Evolutionary conservation across 192 early-diverging fungal species (phyloP), one percentile per base, ranked within the genome.

Genomic region (Backusella morwellensis): DNA sequence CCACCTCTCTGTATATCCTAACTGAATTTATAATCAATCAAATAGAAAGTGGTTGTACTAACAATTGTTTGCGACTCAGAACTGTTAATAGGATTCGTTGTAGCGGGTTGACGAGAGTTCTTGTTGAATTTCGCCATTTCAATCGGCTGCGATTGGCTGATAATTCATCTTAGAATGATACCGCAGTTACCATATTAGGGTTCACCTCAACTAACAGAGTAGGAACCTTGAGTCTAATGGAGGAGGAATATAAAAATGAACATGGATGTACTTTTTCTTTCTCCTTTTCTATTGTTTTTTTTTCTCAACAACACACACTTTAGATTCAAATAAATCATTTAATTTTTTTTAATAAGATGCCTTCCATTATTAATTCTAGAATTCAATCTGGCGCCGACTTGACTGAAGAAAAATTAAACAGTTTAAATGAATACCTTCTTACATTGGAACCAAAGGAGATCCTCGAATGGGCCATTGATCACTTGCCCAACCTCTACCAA

Each of bases 401-500:
- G 77, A 87, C 87, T 36, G 82, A 85, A 23, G 87, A 84, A 50
- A 88, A 92, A 78, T 87, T 97, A 80, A 84, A 87, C 72, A 85
- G 87, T 85, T 86, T 95, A 80, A 97, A 97, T 86, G 82, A 87
- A 76, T 85, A 88, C 70, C 91, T 96, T 34, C 81, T 89, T 63
- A 80, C 80, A 67, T 88, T 95, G 76, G 75, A 86, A 34, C 94
- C 96, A 5, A 80, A 91, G 75, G 88, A 96, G 85, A 91, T 97
- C 79, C 85, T 97, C 38, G 89, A 92, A 38, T 98, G 96, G 97
- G 97, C 96, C 44, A 85, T 92, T 42, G 80, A 92, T 70, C 89
- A 92, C 6, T 88, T 98, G 35, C 91, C 91, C 21, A 86, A 87
- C 14, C 87, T 98, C 17, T 96, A 91, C 82, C 97, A 98, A 81